These are phyloP conservation scores for Blepharisma japonicum DNA, from an alignment of 73 alveolate genomes.

Conservation along the genomic window DNA sequence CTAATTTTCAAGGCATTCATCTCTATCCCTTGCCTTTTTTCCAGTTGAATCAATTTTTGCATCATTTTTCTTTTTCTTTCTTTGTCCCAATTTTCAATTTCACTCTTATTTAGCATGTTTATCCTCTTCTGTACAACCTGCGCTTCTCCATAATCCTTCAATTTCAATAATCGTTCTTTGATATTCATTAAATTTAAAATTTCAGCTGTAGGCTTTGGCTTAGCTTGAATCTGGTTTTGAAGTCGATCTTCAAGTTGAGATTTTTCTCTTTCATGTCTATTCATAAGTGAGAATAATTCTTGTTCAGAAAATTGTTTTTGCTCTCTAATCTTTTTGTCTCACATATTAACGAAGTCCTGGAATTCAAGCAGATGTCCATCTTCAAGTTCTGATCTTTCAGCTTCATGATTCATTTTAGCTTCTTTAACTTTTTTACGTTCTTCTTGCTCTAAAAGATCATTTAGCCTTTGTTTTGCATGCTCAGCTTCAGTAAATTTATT, in stretches of 20 bases:
- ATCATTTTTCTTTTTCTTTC: conserved; percentile 20
- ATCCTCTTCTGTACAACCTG: background rate
- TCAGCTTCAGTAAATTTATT: conserved; percentile 2
- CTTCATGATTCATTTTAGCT: background rate
- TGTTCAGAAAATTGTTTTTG: background rate
- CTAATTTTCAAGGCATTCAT: background rate
- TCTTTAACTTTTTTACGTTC: background rate
- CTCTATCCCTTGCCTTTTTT: background rate
- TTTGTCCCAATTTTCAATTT: conserved; percentile 10
- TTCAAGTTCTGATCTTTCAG: conserved; percentile 20
- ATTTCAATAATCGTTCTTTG: background rate
- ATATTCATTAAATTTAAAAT: background rate
- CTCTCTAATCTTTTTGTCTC: conserved; percentile 3
- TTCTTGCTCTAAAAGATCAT: background rate
- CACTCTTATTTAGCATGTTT: background rate
- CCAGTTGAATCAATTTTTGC: background rate
- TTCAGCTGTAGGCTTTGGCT: conserved; percentile 42
- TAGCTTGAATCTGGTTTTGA: conserved; percentile 45
- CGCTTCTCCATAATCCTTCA: conserved; percentile 18
- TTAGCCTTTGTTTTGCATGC: background rate
- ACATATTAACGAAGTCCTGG: conserved; percentile 3
- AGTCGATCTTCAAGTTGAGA: conserved; percentile 35
- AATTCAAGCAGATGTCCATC: conserved; percentile 18
- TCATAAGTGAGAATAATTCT: background rate
- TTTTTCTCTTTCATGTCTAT: conserved; percentile 9